Conservation (phyloP, 1,284 basidiomycete species). For the Abortiporus biennis region DNA sequence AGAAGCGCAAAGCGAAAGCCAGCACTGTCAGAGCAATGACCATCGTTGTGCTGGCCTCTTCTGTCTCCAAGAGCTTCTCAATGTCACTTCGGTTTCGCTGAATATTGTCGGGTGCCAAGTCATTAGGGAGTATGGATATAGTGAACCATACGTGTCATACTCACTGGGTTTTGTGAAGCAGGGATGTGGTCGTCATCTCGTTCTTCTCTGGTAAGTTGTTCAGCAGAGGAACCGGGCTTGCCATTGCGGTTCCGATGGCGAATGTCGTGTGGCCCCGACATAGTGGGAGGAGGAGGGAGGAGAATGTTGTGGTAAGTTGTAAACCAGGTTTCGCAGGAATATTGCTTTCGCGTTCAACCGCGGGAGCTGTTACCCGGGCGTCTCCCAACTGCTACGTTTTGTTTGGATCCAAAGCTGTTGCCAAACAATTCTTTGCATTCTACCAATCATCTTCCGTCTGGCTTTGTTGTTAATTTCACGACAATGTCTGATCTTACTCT, state of each 20-base stretch:
- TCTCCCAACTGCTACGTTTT: no score
- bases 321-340: not conserved
- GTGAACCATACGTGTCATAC: slow-evolving; percentile 25
- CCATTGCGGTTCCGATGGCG: slow-evolving; percentile 13
- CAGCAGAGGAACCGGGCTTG: slow-evolving; percentile 1
- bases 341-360: no score
- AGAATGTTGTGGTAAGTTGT: slow-evolving; percentile 1
- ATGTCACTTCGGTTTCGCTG: slow-evolving; percentile 41
- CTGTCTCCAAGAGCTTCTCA: slow-evolving; percentile 56
- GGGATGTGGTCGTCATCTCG: slow-evolving; percentile 20
- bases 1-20: slow-evolving; percentile 83
- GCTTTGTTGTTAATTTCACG: no score
- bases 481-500: slow-evolving; percentile 67
- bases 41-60: slow-evolving; percentile 50
- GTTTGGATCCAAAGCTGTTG: slow-evolving; percentile 12
- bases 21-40: slow-evolving; percentile 62
- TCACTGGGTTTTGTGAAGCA: slow-evolving; percentile 19
- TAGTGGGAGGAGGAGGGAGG: slow-evolving; percentile 7
- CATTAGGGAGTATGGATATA: slow-evolving; percentile 4
- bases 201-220: no score
- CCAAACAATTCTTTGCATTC: slow-evolving; percentile 8
- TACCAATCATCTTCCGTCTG: no score
- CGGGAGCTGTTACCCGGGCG: not conserved
- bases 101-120: not conserved
- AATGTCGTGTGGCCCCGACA: slow-evolving; percentile 14